These are phyloP conservation scores for Staphylotrichum tortipilum DNA, from an alignment of 495 filamentous ascomycete genomes.

Conservation along the genomic window DNA sequence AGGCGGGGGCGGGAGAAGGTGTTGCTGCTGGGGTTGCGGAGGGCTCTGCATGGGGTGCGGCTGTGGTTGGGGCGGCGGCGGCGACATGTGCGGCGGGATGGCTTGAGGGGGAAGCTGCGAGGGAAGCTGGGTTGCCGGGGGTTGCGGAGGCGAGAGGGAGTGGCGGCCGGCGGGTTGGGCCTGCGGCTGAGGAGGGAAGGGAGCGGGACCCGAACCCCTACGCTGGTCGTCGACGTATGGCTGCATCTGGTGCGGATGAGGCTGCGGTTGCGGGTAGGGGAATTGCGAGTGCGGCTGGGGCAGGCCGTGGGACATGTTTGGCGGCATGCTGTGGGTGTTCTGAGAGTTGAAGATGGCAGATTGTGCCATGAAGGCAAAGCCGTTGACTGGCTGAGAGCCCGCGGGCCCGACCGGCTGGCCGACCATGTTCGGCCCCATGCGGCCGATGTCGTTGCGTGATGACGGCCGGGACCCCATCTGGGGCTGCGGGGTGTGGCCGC, in stretches of 20 bases:
- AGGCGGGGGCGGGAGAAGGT: constrained; percentile 23
- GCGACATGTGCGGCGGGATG: constrained; percentile 25
- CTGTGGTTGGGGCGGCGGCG: constrained; percentile 30
- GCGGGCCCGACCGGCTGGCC: constrained; percentile 49
- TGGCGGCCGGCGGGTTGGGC: constrained; percentile 28
- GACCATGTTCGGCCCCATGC: constrained; percentile 63
- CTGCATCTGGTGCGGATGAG: constrained; percentile 42
- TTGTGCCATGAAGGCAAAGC: constrained; percentile 77
- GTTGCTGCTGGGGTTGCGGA: constrained; percentile 36
- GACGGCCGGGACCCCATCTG: constrained; percentile 67
- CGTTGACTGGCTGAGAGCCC: constrained; percentile 58
- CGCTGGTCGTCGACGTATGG: constrained; percentile 61
- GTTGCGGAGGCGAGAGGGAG: constrained; percentile 33
- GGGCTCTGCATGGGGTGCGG: constrained; percentile 30
- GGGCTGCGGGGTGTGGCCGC: constrained; percentile 74
- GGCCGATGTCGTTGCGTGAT: constrained; percentile 69
- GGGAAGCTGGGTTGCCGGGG: constrained; percentile 28
- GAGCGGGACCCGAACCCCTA: constrained; percentile 51
- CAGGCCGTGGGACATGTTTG: constrained; percentile 36
- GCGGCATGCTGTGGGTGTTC: constrained; percentile 40
- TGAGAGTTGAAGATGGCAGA: constrained; percentile 78
- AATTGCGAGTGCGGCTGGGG: constrained; percentile 49
- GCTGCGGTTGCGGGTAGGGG: constrained; percentile 27
- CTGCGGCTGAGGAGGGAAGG: constrained; percentile 40
- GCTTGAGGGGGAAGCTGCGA: constrained; percentile 31